These are phyloP conservation scores for Sphenostylis stenocarpa DNA, from an alignment of 306 rosid genomes.

Conservation along the genomic window DNA sequence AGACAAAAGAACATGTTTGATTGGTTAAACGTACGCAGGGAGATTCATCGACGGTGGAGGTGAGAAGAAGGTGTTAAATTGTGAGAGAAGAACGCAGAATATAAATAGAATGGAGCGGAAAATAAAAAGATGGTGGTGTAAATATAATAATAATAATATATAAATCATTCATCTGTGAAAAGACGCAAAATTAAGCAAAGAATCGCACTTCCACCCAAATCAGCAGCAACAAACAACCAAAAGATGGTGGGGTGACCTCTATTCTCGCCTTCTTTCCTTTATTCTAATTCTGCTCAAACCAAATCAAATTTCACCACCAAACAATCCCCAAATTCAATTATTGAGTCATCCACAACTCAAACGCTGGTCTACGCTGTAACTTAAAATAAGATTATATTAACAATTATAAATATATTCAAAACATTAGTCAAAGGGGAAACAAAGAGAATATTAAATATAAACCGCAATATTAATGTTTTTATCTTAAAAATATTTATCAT, in stretches of 20 bases:
- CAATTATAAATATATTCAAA: not conserved
- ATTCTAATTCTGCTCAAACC: not conserved
- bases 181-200: constrained; percentile 7
- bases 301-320: too few species aligned
- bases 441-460: not conserved
- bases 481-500: not conserved
- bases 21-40: too few species aligned
- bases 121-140: constrained; percentile 26
- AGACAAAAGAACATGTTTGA: not conserved
- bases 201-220: constrained; percentile 10
- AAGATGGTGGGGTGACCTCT: constrained; percentile 2
- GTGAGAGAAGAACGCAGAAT: not conserved
- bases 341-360: not conserved
- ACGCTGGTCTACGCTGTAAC: not conserved
- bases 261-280: not conserved
- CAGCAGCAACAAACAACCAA: not conserved
- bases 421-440: not conserved
- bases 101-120: constrained; percentile 6
- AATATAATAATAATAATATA: not conserved
- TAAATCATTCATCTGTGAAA: constrained; percentile 10
- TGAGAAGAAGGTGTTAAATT: not conserved
- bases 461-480: not conserved
- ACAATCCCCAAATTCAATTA: not conserved
- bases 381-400: not conserved
- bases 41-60: too few species aligned